Evolutionary conservation across 352 stramenopile genomes (phyloP).

Genomic region (Heterotrichella gracilis): DNA sequence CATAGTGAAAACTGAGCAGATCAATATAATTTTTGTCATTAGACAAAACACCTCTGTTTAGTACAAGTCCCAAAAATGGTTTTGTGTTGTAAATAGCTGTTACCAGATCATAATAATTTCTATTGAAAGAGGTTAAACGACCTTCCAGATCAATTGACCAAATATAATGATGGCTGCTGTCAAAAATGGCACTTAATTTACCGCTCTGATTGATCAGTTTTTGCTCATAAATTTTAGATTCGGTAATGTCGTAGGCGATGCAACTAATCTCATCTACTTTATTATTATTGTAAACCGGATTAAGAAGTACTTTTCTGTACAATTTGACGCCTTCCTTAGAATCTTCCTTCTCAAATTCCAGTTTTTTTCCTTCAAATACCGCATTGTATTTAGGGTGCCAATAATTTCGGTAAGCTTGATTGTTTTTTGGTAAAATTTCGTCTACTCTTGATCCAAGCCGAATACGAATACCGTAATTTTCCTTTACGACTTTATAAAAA

Average conservation of each 20-base stretch:
- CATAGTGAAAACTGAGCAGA: background rate
- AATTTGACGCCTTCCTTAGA: background rate
- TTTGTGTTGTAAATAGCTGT: background rate
- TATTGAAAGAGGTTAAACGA: background rate
- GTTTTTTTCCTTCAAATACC: conserved; percentile 8
- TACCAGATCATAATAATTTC: conserved; percentile 3
- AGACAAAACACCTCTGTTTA: background rate
- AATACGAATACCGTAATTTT: background rate
- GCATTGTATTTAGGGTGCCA: background rate
- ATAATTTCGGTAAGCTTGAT: background rate
- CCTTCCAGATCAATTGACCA: background rate
- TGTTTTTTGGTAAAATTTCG: background rate
- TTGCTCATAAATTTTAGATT: conserved; percentile 4
- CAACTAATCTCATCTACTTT: background rate
- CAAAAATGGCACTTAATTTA: background rate
- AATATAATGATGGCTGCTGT: conserved; percentile 6
- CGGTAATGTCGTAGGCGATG: background rate
- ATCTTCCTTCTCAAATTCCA: conserved; percentile 7
- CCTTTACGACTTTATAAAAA: background rate
- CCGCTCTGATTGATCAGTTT: background rate
- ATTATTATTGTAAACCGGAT: background rate
- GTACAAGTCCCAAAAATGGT: background rate
- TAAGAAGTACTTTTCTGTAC: background rate
- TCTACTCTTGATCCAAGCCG: background rate
- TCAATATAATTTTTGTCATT: background rate